A percentile compares a stretch with the other conserved stretches of the same genome.
Evolutionary conservation across 768 basidiomycete species (phyloP).

Genomic region (Termitomyces sp.): DNA sequence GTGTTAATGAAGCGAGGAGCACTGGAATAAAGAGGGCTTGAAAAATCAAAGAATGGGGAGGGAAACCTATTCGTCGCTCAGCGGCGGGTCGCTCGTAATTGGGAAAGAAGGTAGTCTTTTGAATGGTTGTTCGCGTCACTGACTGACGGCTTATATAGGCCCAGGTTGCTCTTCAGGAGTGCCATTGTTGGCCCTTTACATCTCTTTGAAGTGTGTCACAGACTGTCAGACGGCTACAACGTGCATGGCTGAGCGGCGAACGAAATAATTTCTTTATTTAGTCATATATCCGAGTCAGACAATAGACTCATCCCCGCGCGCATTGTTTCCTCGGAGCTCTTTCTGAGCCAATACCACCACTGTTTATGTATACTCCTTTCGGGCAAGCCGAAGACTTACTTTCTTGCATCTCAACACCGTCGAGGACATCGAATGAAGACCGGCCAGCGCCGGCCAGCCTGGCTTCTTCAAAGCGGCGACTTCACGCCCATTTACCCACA

Average conservation of each 20-base stretch:
- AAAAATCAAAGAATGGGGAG: constrained; percentile 3
- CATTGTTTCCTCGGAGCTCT: neutral
- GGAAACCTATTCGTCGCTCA: constrained; percentile 2
- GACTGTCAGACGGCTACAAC: neutral
- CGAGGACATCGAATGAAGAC: neutral
- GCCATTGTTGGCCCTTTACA: neutral
- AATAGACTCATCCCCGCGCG: neutral
- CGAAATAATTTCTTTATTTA: neutral
- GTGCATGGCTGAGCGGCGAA: neutral
- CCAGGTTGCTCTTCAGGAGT: neutral
- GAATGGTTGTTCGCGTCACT: neutral
- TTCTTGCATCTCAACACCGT: neutral
- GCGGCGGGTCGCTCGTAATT: neutral
- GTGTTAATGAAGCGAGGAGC: neutral
- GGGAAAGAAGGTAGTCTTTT: neutral
- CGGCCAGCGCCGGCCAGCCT: neutral
- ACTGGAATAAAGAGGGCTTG: neutral
- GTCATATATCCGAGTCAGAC: neutral
- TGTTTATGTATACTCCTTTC: neutral
- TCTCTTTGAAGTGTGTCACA: neutral
- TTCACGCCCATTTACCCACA: neutral
- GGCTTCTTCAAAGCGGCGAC: neutral
- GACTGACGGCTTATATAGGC: neutral
- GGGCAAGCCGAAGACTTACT: neutral
- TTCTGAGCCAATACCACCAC: neutral